Evolutionary conservation across 176 grass and related monocot species (phyloP).

Genomic region (Hordeum marinum): DNA sequence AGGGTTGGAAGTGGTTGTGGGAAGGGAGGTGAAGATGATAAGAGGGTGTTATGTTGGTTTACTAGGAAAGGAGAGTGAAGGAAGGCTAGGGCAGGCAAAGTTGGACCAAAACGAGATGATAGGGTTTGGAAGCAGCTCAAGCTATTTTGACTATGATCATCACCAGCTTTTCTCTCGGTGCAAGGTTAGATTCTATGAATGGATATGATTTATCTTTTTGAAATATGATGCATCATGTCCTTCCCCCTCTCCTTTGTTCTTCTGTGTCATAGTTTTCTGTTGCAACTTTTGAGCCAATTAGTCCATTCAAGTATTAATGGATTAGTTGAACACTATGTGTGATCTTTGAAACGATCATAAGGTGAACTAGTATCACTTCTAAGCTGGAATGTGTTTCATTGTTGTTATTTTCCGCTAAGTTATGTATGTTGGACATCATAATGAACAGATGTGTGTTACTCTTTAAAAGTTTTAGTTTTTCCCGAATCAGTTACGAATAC

Average conservation of each 20-base stretch:
- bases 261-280: background rate
- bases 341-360: background rate
- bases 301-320: background rate
- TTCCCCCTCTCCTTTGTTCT: background rate
- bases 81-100: background rate
- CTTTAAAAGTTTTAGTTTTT: background rate
- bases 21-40: slow-evolving; percentile 59
- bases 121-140: slow-evolving; percentile 58
- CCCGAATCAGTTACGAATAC: too few species aligned
- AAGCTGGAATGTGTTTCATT: background rate
- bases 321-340: slow-evolving; percentile 2
- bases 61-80: slow-evolving; percentile 23
- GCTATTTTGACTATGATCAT: background rate
- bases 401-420: background rate
- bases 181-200: slow-evolving; percentile 44
- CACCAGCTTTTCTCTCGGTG: slow-evolving; percentile 51
- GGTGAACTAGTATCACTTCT: background rate
- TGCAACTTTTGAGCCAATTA: background rate
- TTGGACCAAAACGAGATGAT: slow-evolving; percentile 21
- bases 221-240: background rate
- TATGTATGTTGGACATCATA: background rate
- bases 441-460: background rate
- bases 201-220: background rate
- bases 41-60: slow-evolving; percentile 62
- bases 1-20: slow-evolving; percentile 53